Conservation (phyloP, 2,329 filamentous ascomycete genomes). For the Drechslerella coelobrocha region DNA sequence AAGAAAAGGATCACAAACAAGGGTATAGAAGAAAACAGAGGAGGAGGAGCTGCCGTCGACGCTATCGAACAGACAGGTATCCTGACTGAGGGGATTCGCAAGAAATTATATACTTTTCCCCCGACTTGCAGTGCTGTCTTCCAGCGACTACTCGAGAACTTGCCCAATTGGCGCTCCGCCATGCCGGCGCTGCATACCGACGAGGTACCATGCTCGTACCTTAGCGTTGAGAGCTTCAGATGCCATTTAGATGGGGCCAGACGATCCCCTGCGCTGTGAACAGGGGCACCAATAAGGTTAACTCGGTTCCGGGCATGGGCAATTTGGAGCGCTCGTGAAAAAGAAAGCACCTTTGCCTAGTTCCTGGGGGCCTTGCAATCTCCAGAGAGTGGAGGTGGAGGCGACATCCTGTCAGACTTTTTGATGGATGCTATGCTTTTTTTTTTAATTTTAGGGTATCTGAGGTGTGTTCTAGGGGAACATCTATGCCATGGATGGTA, state of each 20-base stretch:
- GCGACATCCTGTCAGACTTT: slow-evolving; percentile 32
- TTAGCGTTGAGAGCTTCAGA: slow-evolving; percentile 39
- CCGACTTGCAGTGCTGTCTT: slow-evolving; percentile 11
- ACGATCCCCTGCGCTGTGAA: slow-evolving; percentile 25
- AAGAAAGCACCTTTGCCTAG: slow-evolving; percentile 46
- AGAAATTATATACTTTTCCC: slow-evolving; percentile 48
- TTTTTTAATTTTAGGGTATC: slow-evolving; percentile 16
- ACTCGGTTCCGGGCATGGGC: slow-evolving; percentile 41
- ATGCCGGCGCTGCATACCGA: slow-evolving; percentile 28
- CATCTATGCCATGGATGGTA: slow-evolving; percentile 48
- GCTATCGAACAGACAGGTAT: slow-evolving; percentile 20
- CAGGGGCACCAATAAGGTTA: slow-evolving; percentile 49
- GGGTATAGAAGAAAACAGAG: slow-evolving; percentile 12
- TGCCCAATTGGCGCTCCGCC: slow-evolving; percentile 43
- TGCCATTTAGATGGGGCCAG: slow-evolving; percentile 30
- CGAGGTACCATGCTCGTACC: slow-evolving; percentile 32
- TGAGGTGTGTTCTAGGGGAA: slow-evolving; percentile 31
- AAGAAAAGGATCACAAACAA: slow-evolving; percentile 11
- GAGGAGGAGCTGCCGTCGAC: slow-evolving; percentile 39
- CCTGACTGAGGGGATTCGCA: slow-evolving; percentile 27
- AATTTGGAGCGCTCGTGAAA: slow-evolving; percentile 32
- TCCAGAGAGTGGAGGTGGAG: not conserved
- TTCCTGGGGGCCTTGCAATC: slow-evolving; percentile 8
- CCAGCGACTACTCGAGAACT: slow-evolving; percentile 17
- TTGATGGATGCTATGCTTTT: slow-evolving; percentile 21